phyloP scores from a whole-genome alignment of 768 basidiomycete species.

The Hericium erinaceus region DNA sequence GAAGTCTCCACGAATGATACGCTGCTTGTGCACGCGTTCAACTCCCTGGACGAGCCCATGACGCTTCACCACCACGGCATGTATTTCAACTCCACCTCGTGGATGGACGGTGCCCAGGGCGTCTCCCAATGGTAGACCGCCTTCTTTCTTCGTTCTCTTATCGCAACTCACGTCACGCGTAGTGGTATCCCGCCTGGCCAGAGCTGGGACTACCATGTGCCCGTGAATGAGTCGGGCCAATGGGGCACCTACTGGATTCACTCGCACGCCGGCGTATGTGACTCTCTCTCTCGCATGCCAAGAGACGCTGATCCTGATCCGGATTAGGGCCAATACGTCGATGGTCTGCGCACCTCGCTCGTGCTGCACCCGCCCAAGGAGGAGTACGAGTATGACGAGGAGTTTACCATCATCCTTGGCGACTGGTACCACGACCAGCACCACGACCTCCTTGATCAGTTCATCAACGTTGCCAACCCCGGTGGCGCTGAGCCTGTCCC shows the following conservation, averaged over 20 bases:
- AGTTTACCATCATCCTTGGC: conserved; percentile 75
- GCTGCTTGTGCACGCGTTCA: conserved; percentile 67
- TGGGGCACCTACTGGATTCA: conserved; percentile 82
- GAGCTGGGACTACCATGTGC: conserved; percentile 67
- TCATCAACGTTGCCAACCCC: conserved; percentile 68
- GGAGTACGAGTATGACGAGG: conserved; percentile 74
- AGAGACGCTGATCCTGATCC: neutral
- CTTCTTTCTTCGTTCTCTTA: neutral
- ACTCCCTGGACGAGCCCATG: conserved; percentile 57
- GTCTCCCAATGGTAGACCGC: conserved; percentile 71
- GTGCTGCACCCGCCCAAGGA: conserved; percentile 64
- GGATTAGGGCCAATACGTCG: conserved; percentile 76
- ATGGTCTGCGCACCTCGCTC: conserved; percentile 85
- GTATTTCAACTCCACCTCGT: conserved; percentile 82
- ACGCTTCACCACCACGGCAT: conserved; percentile 91
- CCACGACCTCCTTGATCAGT: conserved; percentile 46
- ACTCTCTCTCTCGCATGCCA: neutral
- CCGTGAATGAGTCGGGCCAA: conserved; percentile 57
- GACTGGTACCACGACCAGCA: conserved; percentile 94
- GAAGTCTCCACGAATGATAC: conserved; percentile 64
- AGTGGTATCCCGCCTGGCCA: conserved; percentile 74
- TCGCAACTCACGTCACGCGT: neutral
- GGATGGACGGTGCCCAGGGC: conserved; percentile 82
- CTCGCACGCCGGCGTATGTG: conserved; percentile 46
- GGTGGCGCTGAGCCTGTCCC: conserved; percentile 85